Conservation (phyloP, 371 early-diverging fungal species). For the Mucor mucedo region DNA sequence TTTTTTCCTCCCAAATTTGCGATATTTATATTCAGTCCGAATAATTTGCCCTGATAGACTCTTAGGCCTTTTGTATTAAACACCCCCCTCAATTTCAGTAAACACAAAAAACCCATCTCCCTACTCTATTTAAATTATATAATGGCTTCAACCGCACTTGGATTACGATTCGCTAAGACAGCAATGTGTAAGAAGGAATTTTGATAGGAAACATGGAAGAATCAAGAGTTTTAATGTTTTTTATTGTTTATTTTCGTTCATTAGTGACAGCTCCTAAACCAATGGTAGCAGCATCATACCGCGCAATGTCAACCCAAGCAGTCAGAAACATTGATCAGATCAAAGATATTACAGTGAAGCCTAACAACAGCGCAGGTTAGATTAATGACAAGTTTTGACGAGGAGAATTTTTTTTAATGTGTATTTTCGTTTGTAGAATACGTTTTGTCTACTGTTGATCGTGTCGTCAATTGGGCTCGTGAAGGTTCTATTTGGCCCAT, state of each 20-base stretch:
- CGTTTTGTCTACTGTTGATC: conserved; percentile 87
- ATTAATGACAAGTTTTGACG: background rate
- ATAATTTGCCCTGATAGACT: conserved; percentile 8
- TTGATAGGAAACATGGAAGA: conserved; percentile 6
- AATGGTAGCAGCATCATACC: conserved; percentile 35
- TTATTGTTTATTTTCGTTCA: conserved; percentile 3
- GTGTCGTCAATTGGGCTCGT: conserved; percentile 93
- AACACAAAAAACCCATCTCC: conserved; percentile 31
- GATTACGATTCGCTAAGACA: conserved; percentile 55
- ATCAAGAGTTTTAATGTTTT: background rate
- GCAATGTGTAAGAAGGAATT: conserved; percentile 46
- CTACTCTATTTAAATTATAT: conserved; percentile 42
- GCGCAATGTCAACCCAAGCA: conserved; percentile 53
- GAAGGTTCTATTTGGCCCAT: conserved; percentile 96
- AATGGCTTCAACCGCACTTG: conserved; percentile 51
- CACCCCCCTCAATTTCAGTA: conserved; percentile 16
- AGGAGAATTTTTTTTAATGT: background rate
- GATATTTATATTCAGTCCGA: conserved; percentile 5
- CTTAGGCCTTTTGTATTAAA: conserved; percentile 16
- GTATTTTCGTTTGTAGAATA: conserved; percentile 52
- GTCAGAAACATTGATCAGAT: conserved; percentile 55
- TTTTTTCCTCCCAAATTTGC: background rate
- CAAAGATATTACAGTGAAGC: conserved; percentile 52
- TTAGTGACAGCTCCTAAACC: conserved; percentile 38
- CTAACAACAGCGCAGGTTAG: conserved; percentile 58